A percentile compares a stretch with the other conserved stretches of the same genome.
Evolutionary conservation across 805 yeast species (phyloP).

Genomic region (Cyberlindnera veronae): DNA sequence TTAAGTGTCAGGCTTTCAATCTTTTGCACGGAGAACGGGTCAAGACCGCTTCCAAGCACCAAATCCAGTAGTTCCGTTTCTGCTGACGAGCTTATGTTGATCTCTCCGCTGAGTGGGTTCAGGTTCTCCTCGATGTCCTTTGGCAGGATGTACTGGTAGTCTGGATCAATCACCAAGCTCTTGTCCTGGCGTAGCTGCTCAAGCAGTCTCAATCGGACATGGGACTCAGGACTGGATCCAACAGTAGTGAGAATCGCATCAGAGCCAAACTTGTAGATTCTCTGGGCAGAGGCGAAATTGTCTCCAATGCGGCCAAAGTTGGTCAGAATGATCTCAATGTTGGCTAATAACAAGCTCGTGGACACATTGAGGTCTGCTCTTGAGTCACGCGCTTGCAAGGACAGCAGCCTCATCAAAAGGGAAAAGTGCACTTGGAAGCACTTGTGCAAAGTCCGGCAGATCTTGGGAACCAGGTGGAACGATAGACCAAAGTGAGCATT

Average conservation of each 20-base stretch:
- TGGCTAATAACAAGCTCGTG: constrained; percentile 1
- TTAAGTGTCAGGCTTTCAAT: constrained; percentile 6
- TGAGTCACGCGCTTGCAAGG: constrained; percentile 2
- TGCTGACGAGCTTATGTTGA: neutral
- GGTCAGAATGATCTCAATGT: constrained; percentile 7
- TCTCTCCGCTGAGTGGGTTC: constrained; percentile 1
- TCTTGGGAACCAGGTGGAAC: constrained; percentile 16
- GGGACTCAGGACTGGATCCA: constrained; percentile 3
- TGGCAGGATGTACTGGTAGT: constrained; percentile 9
- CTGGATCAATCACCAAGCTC: constrained; percentile 1
- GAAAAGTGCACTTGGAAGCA: constrained; percentile 16
- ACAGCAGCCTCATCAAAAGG: constrained; percentile 9
- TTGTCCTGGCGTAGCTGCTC: neutral
- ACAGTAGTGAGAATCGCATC: constrained; percentile 4
- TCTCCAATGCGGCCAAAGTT: constrained; percentile 8
- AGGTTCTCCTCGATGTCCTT: constrained; percentile 8
- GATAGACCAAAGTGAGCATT: constrained; percentile 13
- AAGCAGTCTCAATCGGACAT: constrained; percentile 3
- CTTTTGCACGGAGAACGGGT: constrained; percentile 11
- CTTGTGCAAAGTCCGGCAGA: constrained; percentile 12
- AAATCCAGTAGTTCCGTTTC: constrained; percentile 4
- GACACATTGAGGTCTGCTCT: constrained; percentile 3
- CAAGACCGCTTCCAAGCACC: constrained; percentile 6
- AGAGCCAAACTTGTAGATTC: constrained; percentile 6
- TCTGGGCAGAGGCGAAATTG: constrained; percentile 4